phyloP scores from a whole-genome alignment of 768 basidiomycete genomes.

The Polyporus arcularius region DNA sequence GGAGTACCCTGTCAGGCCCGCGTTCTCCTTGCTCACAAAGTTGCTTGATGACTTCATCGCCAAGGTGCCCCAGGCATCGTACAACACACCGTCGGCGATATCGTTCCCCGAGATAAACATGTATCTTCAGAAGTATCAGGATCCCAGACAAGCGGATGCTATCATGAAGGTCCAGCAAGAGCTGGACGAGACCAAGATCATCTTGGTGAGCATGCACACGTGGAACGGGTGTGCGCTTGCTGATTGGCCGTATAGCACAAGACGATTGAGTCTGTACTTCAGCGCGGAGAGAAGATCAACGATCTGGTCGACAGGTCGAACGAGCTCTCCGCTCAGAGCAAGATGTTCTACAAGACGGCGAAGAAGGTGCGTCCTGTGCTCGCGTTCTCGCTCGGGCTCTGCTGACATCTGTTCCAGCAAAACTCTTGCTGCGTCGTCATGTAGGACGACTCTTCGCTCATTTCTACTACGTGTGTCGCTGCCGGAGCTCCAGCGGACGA shows the following conservation, averaged over 20 bases:
- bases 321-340: conserved; percentile 84
- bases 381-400: not conserved
- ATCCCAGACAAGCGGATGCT: conserved; percentile 94
- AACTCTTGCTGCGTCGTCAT: conserved; percentile 93
- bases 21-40: conserved; percentile 93
- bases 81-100: conserved; percentile 63
- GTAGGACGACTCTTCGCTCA: conserved; percentile 36
- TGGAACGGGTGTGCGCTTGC: not conserved
- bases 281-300: conserved; percentile 95
- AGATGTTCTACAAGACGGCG: conserved; percentile 99
- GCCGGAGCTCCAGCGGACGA: not conserved
- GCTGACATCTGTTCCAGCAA: conserved; percentile 55
- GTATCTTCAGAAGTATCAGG: conserved; percentile 92
- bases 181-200: conserved; percentile 98
- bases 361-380: conserved; percentile 75
- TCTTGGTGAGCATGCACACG: conserved; percentile 62
- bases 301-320: conserved; percentile 93
- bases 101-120: conserved; percentile 75
- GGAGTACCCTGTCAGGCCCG: conserved; percentile 95
- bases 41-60: conserved; percentile 89
- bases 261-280: conserved; percentile 96
- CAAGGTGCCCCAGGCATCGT: conserved; percentile 74
- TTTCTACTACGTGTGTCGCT: not conserved
- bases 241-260: conserved; percentile 69
- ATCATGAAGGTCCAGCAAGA: conserved; percentile 99